Evolutionary conservation across 2,329 filamentous ascomycete species (phyloP).

Genomic region (Verticillium nonalfalfae): DNA sequence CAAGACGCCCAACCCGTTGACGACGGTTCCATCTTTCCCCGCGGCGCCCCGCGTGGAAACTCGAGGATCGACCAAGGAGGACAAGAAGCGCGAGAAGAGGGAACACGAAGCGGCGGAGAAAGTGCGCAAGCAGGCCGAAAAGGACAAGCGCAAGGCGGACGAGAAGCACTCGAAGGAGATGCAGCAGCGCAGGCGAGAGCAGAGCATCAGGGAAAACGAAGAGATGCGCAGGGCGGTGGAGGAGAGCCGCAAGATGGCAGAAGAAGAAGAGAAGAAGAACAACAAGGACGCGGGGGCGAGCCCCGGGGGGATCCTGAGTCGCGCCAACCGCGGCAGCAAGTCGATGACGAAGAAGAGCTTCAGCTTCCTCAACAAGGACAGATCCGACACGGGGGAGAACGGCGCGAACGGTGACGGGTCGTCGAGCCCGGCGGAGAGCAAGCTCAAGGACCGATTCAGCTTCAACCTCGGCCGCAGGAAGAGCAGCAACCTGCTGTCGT

Average conservation of each 20-base stretch:
- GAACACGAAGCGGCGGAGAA: constrained; percentile 53
- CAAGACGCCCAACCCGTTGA: background rate
- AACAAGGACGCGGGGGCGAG: constrained; percentile 32
- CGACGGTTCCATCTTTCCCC: background rate
- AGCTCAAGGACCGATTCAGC: constrained; percentile 59
- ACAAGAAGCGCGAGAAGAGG: constrained; percentile 62
- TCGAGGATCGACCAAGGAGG: constrained; percentile 42
- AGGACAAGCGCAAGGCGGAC: constrained; percentile 36
- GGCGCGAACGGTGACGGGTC: constrained; percentile 17
- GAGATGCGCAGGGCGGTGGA: constrained; percentile 60
- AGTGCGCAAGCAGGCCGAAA: constrained; percentile 35
- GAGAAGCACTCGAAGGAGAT: constrained; percentile 35
- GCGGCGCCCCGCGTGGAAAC: constrained; percentile 1
- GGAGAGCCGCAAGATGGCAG: constrained; percentile 56
- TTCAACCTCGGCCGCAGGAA: constrained; percentile 66
- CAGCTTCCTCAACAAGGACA: constrained; percentile 55
- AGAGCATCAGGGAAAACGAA: constrained; percentile 48
- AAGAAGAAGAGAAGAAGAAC: constrained; percentile 38
- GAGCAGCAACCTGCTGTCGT: constrained; percentile 39
- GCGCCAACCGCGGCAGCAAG: constrained; percentile 67
- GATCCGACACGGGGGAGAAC: constrained; percentile 24
- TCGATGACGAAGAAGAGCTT: constrained; percentile 74
- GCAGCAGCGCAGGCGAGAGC: constrained; percentile 25
- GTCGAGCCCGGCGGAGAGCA: constrained; percentile 23
- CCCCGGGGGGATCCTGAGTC: constrained; percentile 47